Evolutionary conservation across 2,329 filamentous ascomycete species (phyloP), one percentile per base, ranked within the genome.

Genomic region (Ophiostoma populinum): DNA sequence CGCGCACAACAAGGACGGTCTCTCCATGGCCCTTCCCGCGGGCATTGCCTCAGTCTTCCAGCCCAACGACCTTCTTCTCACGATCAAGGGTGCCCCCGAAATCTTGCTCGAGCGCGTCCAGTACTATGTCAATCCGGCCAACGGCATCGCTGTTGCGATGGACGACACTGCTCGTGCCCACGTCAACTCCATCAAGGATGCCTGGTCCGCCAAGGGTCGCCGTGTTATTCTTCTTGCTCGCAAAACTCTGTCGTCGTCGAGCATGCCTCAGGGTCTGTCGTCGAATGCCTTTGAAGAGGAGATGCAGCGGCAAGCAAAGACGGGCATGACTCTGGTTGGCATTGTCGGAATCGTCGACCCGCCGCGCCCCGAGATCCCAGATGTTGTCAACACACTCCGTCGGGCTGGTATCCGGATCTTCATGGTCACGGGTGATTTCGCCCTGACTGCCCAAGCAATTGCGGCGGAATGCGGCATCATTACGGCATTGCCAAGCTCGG

Each of bases 361-460:
- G 2, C 72, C 80, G 36, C 73, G 80, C 0, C 66, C 72, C 0
- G 80, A 86, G 49, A 81, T 81, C 4, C 71, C 67, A 0, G 66
- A 65, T 3, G 71, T 77, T 0, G 69, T 82, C 27, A 55, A 59
- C n/a, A 79, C 67, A 1, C 59, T 83, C 12, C 67, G 77, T 10
- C 61, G 67, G 1, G 80, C 80, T 4, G 75, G 76, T 2, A 77
- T 86, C 36, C 62, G 74, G n/a, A 72, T 83, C 20, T 76, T 80
- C 52, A 86, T 86, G 79, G 79, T 85, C 0, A 86, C 80, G 1
- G 78, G 80, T 8, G 80, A 86, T 47, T 83, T 80, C 49, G 74
- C 75, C 18, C 62, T 83, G 12, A 86, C 80, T 0, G 79, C 80
- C 0, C 63, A 72, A 41, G 75, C 78, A 1, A 83, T 86, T 41